Evolutionary conservation across 1,284 basidiomycete species (phyloP).

Genomic region (Sphagnurus paluster): DNA sequence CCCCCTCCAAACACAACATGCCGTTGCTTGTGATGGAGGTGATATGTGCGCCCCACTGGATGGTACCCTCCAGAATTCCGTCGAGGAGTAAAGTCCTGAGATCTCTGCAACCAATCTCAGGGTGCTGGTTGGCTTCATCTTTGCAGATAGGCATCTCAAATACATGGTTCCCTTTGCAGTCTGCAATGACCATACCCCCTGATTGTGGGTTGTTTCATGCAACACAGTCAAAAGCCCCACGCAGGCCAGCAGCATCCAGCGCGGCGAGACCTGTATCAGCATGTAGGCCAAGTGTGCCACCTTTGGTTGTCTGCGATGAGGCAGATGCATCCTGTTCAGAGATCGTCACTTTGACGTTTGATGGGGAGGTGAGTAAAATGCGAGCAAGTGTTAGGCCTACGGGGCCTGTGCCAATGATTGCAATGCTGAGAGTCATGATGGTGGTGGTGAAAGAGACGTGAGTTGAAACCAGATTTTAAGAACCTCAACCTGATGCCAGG

Average conservation of each 20-base stretch:
- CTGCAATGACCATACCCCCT: conserved; percentile 26
- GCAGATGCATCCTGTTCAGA: conserved; percentile 35
- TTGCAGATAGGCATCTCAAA: conserved; percentile 16
- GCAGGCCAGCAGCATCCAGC: conserved; percentile 28
- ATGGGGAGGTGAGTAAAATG: conserved; percentile 26
- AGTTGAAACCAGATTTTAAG: too few relatives aligned
- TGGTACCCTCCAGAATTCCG: conserved; percentile 14
- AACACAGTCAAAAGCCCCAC: conserved; percentile 26
- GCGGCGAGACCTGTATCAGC: conserved; percentile 33
- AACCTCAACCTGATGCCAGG: too few relatives aligned
- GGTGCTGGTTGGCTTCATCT: conserved; percentile 17
- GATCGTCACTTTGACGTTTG: conserved; percentile 27
- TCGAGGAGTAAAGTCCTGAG: conserved; percentile 20
- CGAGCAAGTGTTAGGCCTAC: conserved; percentile 38
- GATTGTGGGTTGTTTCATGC: conserved; percentile 23
- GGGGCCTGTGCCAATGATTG: conserved; percentile 39
- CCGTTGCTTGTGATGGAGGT: conserved; percentile 5
- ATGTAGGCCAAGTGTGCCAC: conserved; percentile 42
- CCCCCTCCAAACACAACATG: conserved; percentile 18
- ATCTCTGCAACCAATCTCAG: conserved; percentile 29
- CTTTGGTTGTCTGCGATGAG: conserved; percentile 30
- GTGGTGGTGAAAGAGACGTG: neutral
- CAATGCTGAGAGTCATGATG: conserved; percentile 18
- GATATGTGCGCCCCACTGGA: conserved; percentile 23
- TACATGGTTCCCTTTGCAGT: conserved; percentile 21